Conservation (phyloP, 2,329 filamentous ascomycete species). For the Elsinoe fawcettii region DNA sequence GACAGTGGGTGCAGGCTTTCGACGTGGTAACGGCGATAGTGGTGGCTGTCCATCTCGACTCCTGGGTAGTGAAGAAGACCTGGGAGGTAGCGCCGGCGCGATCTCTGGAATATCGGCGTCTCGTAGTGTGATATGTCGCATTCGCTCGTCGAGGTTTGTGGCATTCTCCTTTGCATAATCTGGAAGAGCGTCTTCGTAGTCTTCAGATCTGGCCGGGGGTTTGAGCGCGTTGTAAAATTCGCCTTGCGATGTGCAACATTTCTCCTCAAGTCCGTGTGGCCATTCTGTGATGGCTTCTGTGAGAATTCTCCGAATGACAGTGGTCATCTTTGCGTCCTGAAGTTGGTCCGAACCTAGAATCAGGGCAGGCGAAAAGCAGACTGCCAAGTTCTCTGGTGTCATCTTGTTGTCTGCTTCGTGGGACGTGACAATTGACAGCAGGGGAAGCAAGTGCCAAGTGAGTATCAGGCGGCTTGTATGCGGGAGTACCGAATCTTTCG, state of each 20-base stretch:
- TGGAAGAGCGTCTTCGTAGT: conserved; percentile 44
- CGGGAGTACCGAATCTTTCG: conserved; percentile 40
- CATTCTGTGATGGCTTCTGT: conserved; percentile 42
- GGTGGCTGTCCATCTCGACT: conserved; percentile 17
- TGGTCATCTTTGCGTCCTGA: conserved; percentile 48
- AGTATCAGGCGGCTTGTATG: conserved; percentile 41
- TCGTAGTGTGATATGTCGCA: conserved; percentile 6
- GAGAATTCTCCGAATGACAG: conserved; percentile 43
- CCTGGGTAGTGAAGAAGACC: not conserved
- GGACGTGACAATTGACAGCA: conserved; percentile 41
- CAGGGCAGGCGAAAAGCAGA: conserved; percentile 47
- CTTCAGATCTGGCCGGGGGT: conserved; percentile 32
- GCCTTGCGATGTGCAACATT: conserved; percentile 33
- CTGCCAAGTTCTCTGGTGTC: conserved; percentile 46
- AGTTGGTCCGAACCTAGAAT: conserved; percentile 47
- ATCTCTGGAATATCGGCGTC: conserved; percentile 19
- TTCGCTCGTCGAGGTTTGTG: not conserved
- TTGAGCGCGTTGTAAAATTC: conserved; percentile 35
- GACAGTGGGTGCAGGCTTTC: conserved; percentile 38
- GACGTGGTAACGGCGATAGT: conserved; percentile 22
- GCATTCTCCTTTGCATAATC: conserved; percentile 21
- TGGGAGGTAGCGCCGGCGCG: conserved; percentile 18
- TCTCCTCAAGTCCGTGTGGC: conserved; percentile 36
- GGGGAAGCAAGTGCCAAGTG: conserved; percentile 44
- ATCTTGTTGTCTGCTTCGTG: conserved; percentile 47